Conservation (phyloP, 495 filamentous ascomycete genomes). For the Aspergillus saccharolyticus region DNA sequence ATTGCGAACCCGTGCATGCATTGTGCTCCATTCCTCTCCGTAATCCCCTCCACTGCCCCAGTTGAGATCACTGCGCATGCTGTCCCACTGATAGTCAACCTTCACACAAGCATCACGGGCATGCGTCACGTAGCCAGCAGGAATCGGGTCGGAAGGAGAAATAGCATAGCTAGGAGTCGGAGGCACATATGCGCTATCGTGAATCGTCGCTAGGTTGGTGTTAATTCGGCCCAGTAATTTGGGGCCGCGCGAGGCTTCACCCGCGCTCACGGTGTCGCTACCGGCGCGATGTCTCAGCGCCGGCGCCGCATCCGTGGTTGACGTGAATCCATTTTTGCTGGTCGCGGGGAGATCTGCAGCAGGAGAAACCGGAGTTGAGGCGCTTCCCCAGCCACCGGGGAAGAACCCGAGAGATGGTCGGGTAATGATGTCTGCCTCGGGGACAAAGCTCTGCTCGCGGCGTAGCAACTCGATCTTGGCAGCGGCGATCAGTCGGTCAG, state of each 20-base stretch:
- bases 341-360: constrained; percentile 21
- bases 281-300: constrained; percentile 29
- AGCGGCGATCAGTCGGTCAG: constrained; percentile 75
- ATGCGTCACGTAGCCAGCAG: constrained; percentile 81
- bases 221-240: constrained; percentile 26
- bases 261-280: constrained; percentile 23
- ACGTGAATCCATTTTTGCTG: constrained; percentile 18
- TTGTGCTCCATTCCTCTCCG: constrained; percentile 89
- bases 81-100: constrained; percentile 94
- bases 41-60: constrained; percentile 87
- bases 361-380: constrained; percentile 19
- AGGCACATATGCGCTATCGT: constrained; percentile 54
- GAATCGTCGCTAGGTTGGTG: constrained; percentile 26
- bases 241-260: constrained; percentile 12
- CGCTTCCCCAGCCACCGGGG: constrained; percentile 57
- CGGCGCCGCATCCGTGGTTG: constrained; percentile 5
- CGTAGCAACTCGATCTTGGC: constrained; percentile 82
- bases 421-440: constrained; percentile 21
- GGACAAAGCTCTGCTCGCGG: constrained; percentile 49
- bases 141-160: constrained; percentile 73
- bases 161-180: constrained; percentile 81
- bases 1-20: constrained; percentile 83
- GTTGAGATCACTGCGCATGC: constrained; percentile 64
- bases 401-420: constrained; percentile 44
- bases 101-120: constrained; percentile 84